Evolutionary conservation across 495 filamentous ascomycete genomes (phyloP).

Genomic region (Aspergillus nanangensis): DNA sequence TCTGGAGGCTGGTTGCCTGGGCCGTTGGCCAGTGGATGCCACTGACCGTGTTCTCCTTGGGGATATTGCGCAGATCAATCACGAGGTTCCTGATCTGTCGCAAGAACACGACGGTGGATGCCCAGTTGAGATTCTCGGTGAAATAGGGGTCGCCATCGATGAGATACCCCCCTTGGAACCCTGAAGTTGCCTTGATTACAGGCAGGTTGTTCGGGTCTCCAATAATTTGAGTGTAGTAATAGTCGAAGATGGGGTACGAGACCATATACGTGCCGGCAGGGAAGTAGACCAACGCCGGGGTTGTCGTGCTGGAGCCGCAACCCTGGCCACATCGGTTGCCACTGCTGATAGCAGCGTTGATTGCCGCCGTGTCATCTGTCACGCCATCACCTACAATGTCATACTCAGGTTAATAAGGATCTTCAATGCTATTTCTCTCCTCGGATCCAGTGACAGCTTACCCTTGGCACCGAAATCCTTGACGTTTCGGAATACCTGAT

Average conservation of each 20-base stretch:
- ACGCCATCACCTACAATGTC: slow-evolving; percentile 52
- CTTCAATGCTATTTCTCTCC: too few relatives aligned
- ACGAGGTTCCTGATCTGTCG: slow-evolving; percentile 75
- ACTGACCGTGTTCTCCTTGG: slow-evolving; percentile 43
- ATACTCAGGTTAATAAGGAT: too few relatives aligned
- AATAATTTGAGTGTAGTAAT: slow-evolving; percentile 63
- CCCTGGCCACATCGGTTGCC: slow-evolving; percentile 43
- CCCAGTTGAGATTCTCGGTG: slow-evolving; percentile 42
- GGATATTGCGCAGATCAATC: slow-evolving; percentile 64
- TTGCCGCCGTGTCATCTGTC: slow-evolving; percentile 61
- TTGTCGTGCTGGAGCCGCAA: slow-evolving; percentile 47
- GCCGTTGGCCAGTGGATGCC: slow-evolving; percentile 78
- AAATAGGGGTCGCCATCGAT: slow-evolving; percentile 66
- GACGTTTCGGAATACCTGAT: slow-evolving; percentile 55
- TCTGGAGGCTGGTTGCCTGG: slow-evolving; percentile 73
- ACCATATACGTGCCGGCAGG: slow-evolving; percentile 61
- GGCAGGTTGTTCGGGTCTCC: slow-evolving; percentile 62
- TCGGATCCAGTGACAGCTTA: too few relatives aligned
- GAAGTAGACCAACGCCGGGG: slow-evolving; percentile 59
- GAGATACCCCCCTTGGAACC: slow-evolving; percentile 60
- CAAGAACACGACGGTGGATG: slow-evolving; percentile 68
- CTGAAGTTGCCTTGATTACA: slow-evolving; percentile 58
- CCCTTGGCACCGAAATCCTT: slow-evolving; percentile 54
- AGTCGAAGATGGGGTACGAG: slow-evolving; percentile 49
- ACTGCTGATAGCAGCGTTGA: slow-evolving; percentile 55